Evolutionary conservation across 2,329 filamentous ascomycete genomes (phyloP).

Genomic region (Sporothrix euskadiensis): DNA sequence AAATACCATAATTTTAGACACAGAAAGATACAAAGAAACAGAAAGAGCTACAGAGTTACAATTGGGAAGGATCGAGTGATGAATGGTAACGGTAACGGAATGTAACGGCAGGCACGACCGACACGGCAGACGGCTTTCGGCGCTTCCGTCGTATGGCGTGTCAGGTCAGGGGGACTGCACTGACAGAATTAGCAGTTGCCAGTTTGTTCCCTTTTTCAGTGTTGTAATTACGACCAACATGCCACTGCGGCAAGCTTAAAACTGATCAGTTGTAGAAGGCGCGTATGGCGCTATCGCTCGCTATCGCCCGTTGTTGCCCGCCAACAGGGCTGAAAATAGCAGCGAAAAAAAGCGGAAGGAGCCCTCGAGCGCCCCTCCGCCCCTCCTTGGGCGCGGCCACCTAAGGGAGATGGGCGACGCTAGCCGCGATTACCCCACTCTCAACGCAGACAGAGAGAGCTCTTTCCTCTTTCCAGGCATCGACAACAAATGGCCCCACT

Average conservation of each 20-base stretch:
- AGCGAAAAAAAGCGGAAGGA: background rate
- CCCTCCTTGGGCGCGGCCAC: background rate
- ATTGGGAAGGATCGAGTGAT: background rate
- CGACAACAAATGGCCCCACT: slow-evolving; percentile 8
- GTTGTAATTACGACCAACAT: background rate
- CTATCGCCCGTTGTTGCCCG: background rate
- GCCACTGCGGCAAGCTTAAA: slow-evolving; percentile 7
- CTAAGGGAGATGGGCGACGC: slow-evolving; percentile 7
- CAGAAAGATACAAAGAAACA: too few species aligned
- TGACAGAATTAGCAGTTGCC: too few species aligned
- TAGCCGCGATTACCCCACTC: slow-evolving; percentile 12
- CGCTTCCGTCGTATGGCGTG: background rate
- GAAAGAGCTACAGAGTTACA: too few species aligned
- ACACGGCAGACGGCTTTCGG: background rate
- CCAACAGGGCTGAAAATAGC: background rate
- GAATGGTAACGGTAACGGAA: background rate
- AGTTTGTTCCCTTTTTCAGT: too few species aligned
- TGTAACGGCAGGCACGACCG: background rate
- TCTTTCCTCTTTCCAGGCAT: background rate
- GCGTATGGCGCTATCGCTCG: background rate
- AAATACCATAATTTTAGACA: background rate
- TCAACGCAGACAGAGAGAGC: background rate
- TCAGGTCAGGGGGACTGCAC: background rate
- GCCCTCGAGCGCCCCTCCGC: background rate
- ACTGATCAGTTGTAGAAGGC: too few species aligned